Percentiles rank a stretch among this genome's conserved stretches.
Conservation (phyloP, 1,284 basidiomycete species). For the Tetrapyrgos nigripes region DNA sequence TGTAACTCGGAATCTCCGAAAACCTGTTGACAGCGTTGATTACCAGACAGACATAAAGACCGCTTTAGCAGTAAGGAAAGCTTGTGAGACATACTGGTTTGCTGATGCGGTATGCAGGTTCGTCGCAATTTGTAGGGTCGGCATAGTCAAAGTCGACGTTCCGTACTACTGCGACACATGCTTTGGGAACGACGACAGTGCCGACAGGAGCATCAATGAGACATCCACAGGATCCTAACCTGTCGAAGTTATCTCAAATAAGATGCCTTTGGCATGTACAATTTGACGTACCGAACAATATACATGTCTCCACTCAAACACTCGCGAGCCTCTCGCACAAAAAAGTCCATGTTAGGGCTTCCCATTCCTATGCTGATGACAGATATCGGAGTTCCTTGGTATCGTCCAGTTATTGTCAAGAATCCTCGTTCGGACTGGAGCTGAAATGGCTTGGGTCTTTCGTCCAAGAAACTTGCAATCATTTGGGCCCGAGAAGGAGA, state of each 20-base stretch:
- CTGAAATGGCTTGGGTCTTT: constrained; percentile 61
- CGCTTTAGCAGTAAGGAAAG: constrained; percentile 7
- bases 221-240: constrained; percentile 83
- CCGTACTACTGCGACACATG: constrained; percentile 70
- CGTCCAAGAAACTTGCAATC: constrained; percentile 69
- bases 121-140: constrained; percentile 45
- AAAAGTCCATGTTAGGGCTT: constrained; percentile 82
- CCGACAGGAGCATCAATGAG: constrained; percentile 75
- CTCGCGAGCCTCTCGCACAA: constrained; percentile 83
- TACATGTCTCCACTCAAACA: constrained; percentile 80
- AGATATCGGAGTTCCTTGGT: constrained; percentile 70
- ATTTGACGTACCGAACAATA: constrained; percentile 66
- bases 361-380: constrained; percentile 89
- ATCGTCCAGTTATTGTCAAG: constrained; percentile 81
- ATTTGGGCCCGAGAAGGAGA: constrained; percentile 70
- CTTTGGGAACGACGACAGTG: constrained; percentile 73
- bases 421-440: constrained; percentile 80
- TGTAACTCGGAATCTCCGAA: constrained; percentile 62
- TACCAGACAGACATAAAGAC: constrained; percentile 2
- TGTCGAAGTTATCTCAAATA: constrained; percentile 30
- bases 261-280: neutral
- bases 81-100: constrained; percentile 58
- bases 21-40: constrained; percentile 43
- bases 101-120: constrained; percentile 71
- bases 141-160: constrained; percentile 83